phyloP scores from a whole-genome alignment of 2,329 filamentous ascomycete genomes.

The Aphanocladium album region DNA sequence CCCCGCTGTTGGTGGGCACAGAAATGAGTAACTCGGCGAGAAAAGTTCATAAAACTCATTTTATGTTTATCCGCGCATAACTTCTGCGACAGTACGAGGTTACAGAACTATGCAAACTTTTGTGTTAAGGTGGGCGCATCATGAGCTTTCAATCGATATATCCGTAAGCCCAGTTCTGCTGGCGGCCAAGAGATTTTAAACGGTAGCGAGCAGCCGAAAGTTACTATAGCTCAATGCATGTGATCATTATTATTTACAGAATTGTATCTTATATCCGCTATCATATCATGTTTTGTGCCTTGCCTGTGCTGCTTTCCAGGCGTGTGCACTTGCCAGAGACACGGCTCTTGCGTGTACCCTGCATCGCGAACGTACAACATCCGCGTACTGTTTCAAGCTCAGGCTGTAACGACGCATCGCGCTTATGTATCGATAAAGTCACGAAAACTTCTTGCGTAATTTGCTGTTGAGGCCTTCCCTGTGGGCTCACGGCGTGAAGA shows the following conservation, averaged over 20 bases:
- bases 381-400: background rate
- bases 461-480: background rate
- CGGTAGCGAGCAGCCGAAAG: too few species aligned
- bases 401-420: background rate
- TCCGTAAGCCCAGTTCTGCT: too few species aligned
- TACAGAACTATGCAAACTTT: background rate
- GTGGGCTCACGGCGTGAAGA: conserved; percentile 21
- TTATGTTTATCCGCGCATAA: background rate
- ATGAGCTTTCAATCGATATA: too few species aligned
- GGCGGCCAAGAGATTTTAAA: too few species aligned
- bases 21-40: background rate
- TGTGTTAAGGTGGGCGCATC: background rate
- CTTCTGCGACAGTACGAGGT: background rate
- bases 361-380: background rate
- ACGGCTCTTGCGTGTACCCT: background rate
- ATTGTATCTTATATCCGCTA: background rate
- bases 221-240: background rate
- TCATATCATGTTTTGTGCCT: background rate
- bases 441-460: background rate
- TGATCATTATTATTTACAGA: background rate
- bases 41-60: background rate
- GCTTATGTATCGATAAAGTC: background rate
- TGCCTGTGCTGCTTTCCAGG: conserved; percentile 9
- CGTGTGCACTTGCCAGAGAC: background rate
- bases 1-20: conserved; percentile 3